phyloP scores from a whole-genome alignment of 1,284 basidiomycete genomes.

The Pyrrhoderma lamaoense region DNA sequence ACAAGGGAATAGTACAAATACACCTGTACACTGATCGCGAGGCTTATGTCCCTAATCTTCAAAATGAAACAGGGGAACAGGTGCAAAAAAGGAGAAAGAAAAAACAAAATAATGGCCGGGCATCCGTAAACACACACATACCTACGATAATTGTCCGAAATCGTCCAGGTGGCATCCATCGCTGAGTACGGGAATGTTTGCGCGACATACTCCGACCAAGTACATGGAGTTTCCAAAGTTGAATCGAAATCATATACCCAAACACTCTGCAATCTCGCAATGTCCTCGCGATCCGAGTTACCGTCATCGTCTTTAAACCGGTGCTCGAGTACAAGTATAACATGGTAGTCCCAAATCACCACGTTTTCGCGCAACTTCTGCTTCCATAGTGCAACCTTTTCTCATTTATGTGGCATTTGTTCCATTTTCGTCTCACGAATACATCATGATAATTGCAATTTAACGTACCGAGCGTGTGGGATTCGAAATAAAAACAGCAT shows the following conservation, averaged over 20 bases:
- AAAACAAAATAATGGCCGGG: too few relatives aligned
- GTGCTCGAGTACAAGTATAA: slow-evolving; percentile 42
- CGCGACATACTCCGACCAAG: slow-evolving; percentile 27
- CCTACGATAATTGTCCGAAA: slow-evolving; percentile 11
- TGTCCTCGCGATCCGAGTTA: neutral
- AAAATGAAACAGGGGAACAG: too few relatives aligned
- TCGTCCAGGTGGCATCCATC: slow-evolving; percentile 23
- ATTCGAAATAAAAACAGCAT: slow-evolving; percentile 63
- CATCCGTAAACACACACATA: neutral
- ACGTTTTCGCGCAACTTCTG: slow-evolving; percentile 39
- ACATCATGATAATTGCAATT: neutral
- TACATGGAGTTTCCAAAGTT: slow-evolving; percentile 40
- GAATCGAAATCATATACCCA: slow-evolving; percentile 69
- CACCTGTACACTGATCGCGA: too few relatives aligned
- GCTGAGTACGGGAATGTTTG: slow-evolving; percentile 16
- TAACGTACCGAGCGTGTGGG: slow-evolving; percentile 41
- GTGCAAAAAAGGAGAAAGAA: too few relatives aligned
- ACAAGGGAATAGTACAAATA: neutral
- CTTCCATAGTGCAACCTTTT: slow-evolving; percentile 57
- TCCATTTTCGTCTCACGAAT: too few relatives aligned
- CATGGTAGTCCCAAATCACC: slow-evolving; percentile 76
- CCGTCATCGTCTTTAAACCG: neutral
- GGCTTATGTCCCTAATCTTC: too few relatives aligned
- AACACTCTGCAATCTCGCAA: slow-evolving; percentile 18
- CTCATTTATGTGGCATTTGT: neutral